phyloP scores from a whole-genome alignment of 768 basidiomycete genomes.

The Lactifluus subvellereus region DNA sequence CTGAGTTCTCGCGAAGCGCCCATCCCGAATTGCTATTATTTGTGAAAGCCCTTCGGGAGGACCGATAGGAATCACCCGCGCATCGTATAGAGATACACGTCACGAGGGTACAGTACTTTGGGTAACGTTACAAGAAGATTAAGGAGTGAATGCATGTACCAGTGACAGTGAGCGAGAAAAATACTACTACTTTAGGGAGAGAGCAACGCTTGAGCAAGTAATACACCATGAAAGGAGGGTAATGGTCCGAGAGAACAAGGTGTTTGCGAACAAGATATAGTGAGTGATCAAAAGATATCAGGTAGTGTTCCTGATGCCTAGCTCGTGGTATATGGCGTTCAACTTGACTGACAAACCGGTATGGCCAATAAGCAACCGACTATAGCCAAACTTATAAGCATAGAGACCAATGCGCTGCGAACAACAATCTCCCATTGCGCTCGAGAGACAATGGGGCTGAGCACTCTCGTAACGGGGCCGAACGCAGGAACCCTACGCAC shows the following conservation, averaged over 20 bases:
- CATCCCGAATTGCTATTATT: not conserved
- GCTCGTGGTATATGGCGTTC: conserved; percentile 14
- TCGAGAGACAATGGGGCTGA: conserved; percentile 65
- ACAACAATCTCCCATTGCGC: conserved; percentile 84
- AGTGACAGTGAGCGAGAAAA: not conserved
- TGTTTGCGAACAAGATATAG: conserved; percentile 1
- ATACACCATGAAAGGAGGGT: not conserved
- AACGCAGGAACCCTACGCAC: conserved; percentile 64
- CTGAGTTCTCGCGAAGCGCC: conserved; percentile 18
- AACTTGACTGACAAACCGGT: conserved; percentile 29
- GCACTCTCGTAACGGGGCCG: conserved; percentile 61
- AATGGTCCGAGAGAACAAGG: not conserved
- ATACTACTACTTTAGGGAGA: not conserved
- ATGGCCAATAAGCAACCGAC: conserved; percentile 33
- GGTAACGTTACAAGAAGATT: conserved; percentile 15
- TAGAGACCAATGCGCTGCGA: conserved; percentile 46
- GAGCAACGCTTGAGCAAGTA: not conserved
- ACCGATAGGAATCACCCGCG: not conserved
- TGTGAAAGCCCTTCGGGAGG: not conserved
- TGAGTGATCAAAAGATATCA: not conserved
- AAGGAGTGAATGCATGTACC: conserved; percentile 9
- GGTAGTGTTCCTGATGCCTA: not conserved
- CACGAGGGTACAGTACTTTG: conserved; percentile 3
- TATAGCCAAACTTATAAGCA: conserved; percentile 34
- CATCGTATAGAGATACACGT: conserved; percentile 5